Conservation (phyloP, 2,329 filamentous ascomycete species). For the Epichloe gansuensis region DNA sequence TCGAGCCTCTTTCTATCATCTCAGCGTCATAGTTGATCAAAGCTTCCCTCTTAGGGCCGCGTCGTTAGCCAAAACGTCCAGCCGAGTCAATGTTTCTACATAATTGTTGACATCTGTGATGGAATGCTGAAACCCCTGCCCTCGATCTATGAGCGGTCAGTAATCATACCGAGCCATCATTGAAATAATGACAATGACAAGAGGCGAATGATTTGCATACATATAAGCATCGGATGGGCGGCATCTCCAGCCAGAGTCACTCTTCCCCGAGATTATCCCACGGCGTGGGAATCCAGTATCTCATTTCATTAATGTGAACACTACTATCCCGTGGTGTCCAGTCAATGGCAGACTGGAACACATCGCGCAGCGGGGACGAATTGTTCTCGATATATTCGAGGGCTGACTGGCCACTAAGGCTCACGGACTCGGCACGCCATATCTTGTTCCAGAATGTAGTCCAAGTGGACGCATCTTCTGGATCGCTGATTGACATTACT, state of each 20-base stretch:
- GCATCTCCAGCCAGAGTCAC: slow-evolving; percentile 28
- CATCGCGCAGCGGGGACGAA: slow-evolving; percentile 15
- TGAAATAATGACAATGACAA: background rate
- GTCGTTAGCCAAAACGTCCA: slow-evolving; percentile 7
- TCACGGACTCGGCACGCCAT: slow-evolving; percentile 16
- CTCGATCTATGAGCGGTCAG: slow-evolving; percentile 21
- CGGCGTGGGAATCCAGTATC: slow-evolving; percentile 21
- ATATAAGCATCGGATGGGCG: slow-evolving; percentile 32
- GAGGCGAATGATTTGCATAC: slow-evolving; percentile 12
- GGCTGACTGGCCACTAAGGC: slow-evolving; percentile 23
- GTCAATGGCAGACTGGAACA: slow-evolving; percentile 21
- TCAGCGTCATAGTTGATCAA: slow-evolving; percentile 21
- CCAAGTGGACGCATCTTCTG: slow-evolving; percentile 16
- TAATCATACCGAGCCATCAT: background rate
- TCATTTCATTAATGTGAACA: slow-evolving; percentile 24
- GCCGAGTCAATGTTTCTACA: slow-evolving; percentile 18
- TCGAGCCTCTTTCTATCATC: slow-evolving; percentile 20
- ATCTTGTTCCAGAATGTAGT: slow-evolving; percentile 25
- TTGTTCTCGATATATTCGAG: slow-evolving; percentile 18
- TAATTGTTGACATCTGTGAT: slow-evolving; percentile 28
- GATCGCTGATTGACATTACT: slow-evolving; percentile 13
- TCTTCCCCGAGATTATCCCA: slow-evolving; percentile 21
- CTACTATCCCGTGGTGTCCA: slow-evolving; percentile 21
- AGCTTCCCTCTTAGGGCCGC: slow-evolving; percentile 7
- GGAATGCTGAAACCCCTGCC: slow-evolving; percentile 32